Conservation (phyloP, 805 yeast genomes). For the Priceomyces haplophilus region DNA sequence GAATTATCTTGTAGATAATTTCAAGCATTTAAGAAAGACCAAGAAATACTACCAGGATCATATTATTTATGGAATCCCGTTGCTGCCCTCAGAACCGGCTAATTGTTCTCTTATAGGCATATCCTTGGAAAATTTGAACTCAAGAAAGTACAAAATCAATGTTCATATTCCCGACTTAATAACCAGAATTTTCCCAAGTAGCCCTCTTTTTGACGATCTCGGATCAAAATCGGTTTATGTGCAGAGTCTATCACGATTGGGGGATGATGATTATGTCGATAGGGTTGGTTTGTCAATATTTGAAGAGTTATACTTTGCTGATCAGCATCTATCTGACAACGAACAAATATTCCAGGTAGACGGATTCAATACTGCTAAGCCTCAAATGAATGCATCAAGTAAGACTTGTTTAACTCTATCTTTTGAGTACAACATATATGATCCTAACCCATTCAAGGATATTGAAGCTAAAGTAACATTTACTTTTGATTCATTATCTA, state of each 20-base stretch:
- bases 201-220: constrained; percentile 15
- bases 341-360: constrained; percentile 12
- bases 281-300: constrained; percentile 16
- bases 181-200: constrained; percentile 30
- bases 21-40: constrained; percentile 27
- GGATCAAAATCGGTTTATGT: constrained; percentile 8
- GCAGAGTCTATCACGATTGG: constrained; percentile 10
- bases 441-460: constrained; percentile 29
- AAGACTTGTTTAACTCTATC: constrained; percentile 35
- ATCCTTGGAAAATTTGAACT: constrained; percentile 35
- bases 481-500: constrained; percentile 27
- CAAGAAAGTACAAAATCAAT: constrained; percentile 33
- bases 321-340: constrained; percentile 15
- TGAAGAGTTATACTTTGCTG: constrained; percentile 14
- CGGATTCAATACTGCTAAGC: constrained; percentile 9
- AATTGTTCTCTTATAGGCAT: constrained; percentile 21
- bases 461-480: constrained; percentile 20
- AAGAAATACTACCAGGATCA: constrained; percentile 26
- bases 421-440: constrained; percentile 32
- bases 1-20: constrained; percentile 19
- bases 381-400: background rate
- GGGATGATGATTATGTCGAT: constrained; percentile 9
- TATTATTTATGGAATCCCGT: constrained; percentile 29
- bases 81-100: background rate
- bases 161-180: constrained; percentile 44